Evolutionary conservation across 345 rosid species (phyloP).

Genomic region (Rhodomyrtus tomentosa): DNA sequence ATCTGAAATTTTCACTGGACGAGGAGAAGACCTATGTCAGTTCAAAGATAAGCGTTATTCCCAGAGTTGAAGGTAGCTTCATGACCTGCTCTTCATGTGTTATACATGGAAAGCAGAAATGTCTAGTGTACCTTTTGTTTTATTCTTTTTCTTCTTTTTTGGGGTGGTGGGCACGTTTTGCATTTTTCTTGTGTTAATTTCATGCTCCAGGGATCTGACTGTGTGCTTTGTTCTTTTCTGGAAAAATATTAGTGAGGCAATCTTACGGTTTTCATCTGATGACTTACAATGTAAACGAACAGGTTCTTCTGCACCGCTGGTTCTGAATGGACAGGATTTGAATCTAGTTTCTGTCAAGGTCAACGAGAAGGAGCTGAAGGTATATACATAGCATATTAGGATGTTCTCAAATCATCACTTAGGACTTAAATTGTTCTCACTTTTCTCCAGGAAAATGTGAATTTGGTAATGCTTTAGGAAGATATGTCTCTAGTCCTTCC

Average conservation of each 20-base stretch:
- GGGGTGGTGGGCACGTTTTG: not conserved
- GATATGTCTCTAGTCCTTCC: not conserved
- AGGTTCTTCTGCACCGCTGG: slow-evolving; percentile 71
- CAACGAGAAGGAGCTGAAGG: slow-evolving; percentile 59
- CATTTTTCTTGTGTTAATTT: not conserved
- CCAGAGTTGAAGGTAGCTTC: slow-evolving; percentile 74
- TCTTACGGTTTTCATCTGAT: not conserved
- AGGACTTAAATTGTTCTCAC: not conserved
- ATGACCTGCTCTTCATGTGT: not conserved
- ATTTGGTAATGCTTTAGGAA: not conserved
- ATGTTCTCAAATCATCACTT: not conserved
- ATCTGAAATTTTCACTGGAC: slow-evolving; percentile 66
- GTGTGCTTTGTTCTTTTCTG: not conserved
- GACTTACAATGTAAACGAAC: slow-evolving; percentile 3
- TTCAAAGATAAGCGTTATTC: slow-evolving; percentile 61
- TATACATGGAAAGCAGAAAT: not conserved
- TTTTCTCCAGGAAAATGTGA: not conserved
- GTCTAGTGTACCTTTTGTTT: not conserved
- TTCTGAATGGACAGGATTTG: slow-evolving; percentile 72
- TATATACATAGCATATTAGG: slow-evolving; percentile 5
- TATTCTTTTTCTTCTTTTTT: not conserved
- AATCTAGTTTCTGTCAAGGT: slow-evolving; percentile 76
- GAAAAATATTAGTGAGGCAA: not conserved
- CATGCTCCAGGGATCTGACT: not conserved
- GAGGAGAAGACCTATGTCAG: slow-evolving; percentile 92